Base-by-base conservation (phyloP, 371 early-diverging fungal species). In the Umbelopsis sp. region DNA sequence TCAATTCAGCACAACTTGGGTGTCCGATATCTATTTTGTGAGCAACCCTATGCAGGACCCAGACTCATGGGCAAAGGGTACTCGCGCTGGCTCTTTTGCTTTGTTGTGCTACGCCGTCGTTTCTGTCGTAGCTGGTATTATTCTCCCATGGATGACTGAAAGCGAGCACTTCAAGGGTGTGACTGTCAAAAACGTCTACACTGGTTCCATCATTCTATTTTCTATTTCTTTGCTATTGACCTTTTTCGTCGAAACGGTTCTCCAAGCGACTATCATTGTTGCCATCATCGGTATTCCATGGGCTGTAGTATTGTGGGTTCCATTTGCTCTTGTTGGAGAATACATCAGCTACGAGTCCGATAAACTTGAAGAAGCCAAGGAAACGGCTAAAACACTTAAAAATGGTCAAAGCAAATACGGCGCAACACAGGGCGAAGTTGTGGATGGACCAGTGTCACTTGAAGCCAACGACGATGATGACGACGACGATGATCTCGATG, bases 271-370 rank as follows among this genome's bases (percentile, higher is more conserved):
- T 0, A 63, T 68, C 0, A 68, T 90, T n/a, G 79, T 91, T 53
- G 84, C 88, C 3, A 44, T 79, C 4, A 70, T 81, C 48, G 91
- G 91, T 22, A 79, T 90, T 8, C 76, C 89, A 0, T 92, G 91
- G 91, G 89, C 85, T 2, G 77, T 87, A 1, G 80, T 82, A 12
- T 69, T 84, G 66, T 92, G 91, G 91, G 81, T 88, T 16, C 92
- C 92, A 3, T 90, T 90, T 76, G 82, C 90, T 1, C 76, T 92
- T 65, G 76, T 92, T 1, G 91, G 90, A 16, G 88, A 90, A 70
- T 85, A 78, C 66, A 73, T 90, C 44, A 74, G 38, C 64, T 52
- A 48, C 11, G 37, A 72, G 64, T 44, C 45, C 24, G 66, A 57
- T 6, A 22, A 65, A 18, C 79, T 91, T 32, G 57, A 57, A 29